Evolutionary conservation across 2,329 filamentous ascomycete species (phyloP), one percentile per base, ranked within the genome.

Genomic region (Byssoonygena ceratinophila): DNA sequence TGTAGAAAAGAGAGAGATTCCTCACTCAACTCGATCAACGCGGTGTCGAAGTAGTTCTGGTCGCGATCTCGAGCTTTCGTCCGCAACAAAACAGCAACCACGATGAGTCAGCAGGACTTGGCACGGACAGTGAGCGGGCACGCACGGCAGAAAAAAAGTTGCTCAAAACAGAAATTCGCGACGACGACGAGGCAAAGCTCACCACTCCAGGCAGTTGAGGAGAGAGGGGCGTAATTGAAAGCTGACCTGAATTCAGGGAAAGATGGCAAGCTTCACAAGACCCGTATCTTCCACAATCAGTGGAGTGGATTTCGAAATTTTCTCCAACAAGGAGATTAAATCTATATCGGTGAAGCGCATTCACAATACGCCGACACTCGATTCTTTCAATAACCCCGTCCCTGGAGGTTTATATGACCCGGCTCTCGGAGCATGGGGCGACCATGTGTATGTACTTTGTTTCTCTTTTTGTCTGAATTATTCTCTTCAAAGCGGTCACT

Each of bases 261-360:
- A 58, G 61, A 74, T 74, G 71, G 68, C 70, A 59, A 71, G 63
- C 54, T 71, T 73, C 51, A 63, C 85, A 57, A 86, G 90, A 65
- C 90, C 92, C 41, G 80, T 95, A 57, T 78, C 85, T 59, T 94
- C 89, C 64, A 77, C 83, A 66, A 85, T 98, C 64, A 80, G 84
- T 67, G 84, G 84, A 66, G 87, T 98, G 64, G 87, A 94, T 67
- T 98, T 98, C 69, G 83, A 82, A 43, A 87, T 94, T 65, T 81
- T 97, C 60, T 82, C 85, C 18, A 77, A 83, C 48, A 76, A 84
- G 55, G 91, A 98, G 69, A 89, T 98, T 66, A 83, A 83, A 66
- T 79, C 83, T 56, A 82, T 97, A 61, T 98, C 92, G 7, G 92
- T 96, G 60, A 92, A 92, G 75, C 82, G 83, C 70, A 94, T 98